A percentile compares a stretch with the other conserved stretches of the same genome.
phyloP scores from a whole-genome alignment of 805 yeast species.

The Barnettozyma sucrosica region DNA sequence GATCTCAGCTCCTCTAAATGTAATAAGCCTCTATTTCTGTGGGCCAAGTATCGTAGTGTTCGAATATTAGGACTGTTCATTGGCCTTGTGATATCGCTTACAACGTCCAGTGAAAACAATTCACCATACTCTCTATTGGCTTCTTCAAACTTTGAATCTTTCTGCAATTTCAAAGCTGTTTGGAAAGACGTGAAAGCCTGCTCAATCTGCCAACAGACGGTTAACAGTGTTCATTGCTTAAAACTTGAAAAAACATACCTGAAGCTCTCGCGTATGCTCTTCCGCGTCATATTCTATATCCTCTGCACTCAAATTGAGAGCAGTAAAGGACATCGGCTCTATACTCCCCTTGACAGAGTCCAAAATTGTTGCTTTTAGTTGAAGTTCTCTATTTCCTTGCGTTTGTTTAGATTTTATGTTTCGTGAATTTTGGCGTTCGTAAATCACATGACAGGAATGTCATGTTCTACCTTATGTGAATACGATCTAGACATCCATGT shows the following conservation, averaged over 20 bases:
- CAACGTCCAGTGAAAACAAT: slow-evolving; percentile 63
- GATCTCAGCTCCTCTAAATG: slow-evolving; percentile 37
- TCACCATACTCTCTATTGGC: slow-evolving; percentile 55
- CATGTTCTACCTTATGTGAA: not conserved
- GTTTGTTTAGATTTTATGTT: not conserved
- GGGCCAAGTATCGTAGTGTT: slow-evolving; percentile 67
- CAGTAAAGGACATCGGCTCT: slow-evolving; percentile 59
- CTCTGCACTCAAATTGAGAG: slow-evolving; percentile 74
- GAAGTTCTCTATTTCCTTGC: no score
- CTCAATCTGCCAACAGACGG: slow-evolving; percentile 36
- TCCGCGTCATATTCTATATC: slow-evolving; percentile 66
- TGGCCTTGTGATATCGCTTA: slow-evolving; percentile 40
- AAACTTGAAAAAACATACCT: slow-evolving; percentile 31
- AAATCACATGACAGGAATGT: not conserved
- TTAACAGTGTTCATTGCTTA: slow-evolving; percentile 19
- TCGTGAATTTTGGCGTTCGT: not conserved
- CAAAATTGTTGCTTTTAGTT: not conserved
- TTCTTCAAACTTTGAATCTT: slow-evolving; percentile 37
- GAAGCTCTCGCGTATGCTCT: slow-evolving; percentile 87
- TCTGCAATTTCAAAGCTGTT: slow-evolving; percentile 59
- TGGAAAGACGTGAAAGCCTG: slow-evolving; percentile 76
- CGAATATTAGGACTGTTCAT: slow-evolving; percentile 61
- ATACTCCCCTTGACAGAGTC: not conserved
- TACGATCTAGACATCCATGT: not conserved
- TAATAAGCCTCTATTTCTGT: slow-evolving; percentile 77